Percentiles rank a stretch among this genome's conserved stretches.
Evolutionary conservation across 2,329 filamentous ascomycete species (phyloP).

Genomic region (Chaetomiaceae sp.): DNA sequence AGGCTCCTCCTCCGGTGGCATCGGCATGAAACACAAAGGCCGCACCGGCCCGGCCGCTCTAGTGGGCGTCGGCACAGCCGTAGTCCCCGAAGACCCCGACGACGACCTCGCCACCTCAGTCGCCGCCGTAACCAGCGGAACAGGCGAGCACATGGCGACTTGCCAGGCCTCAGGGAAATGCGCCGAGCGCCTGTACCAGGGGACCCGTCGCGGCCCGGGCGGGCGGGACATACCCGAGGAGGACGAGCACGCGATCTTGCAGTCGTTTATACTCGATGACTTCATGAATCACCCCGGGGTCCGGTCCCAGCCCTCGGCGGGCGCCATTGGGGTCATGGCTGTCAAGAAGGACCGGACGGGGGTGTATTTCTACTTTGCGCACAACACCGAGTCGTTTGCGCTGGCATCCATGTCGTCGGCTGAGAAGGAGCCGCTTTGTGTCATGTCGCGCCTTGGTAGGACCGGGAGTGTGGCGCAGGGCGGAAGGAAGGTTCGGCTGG

Average conservation of each 20-base stretch:
- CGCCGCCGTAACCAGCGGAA: slow-evolving; percentile 86
- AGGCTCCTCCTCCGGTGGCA: slow-evolving; percentile 92
- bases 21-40: slow-evolving; percentile 95
- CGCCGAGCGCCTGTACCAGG: slow-evolving; percentile 77
- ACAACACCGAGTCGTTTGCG: slow-evolving; percentile 89
- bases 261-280: slow-evolving; percentile 75
- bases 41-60: slow-evolving; percentile 89
- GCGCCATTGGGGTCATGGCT: slow-evolving; percentile 84
- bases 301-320: slow-evolving; percentile 69
- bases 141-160: slow-evolving; percentile 96
- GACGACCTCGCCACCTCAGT: slow-evolving; percentile 68
- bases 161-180: slow-evolving; percentile 86
- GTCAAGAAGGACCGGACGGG: slow-evolving; percentile 79
- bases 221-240: slow-evolving; percentile 62
- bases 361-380: slow-evolving; percentile 84
- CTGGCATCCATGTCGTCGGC: slow-evolving; percentile 82
- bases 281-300: slow-evolving; percentile 93
- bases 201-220: slow-evolving; percentile 53
- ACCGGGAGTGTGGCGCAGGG: slow-evolving; percentile 52
- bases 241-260: slow-evolving; percentile 72
- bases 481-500: slow-evolving; percentile 44
- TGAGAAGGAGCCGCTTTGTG: slow-evolving; percentile 69
- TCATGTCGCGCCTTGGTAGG: slow-evolving; percentile 74
- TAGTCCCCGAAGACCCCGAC: slow-evolving; percentile 70
- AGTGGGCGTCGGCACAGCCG: slow-evolving; percentile 83